Conservation (phyloP, 1,284 basidiomycete genomes). For the Ganoderma resinaceum region DNA sequence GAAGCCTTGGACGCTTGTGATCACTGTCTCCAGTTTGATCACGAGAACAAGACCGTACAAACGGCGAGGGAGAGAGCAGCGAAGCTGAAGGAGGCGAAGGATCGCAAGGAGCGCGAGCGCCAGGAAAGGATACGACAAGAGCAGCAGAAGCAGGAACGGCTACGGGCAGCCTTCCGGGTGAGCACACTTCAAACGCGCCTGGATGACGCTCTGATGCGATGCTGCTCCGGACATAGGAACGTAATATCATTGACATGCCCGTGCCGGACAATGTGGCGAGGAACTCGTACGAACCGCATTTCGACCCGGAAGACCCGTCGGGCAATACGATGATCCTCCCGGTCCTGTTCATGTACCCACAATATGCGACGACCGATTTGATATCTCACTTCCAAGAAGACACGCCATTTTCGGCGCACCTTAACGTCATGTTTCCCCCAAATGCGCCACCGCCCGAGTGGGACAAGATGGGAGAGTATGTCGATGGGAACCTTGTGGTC, state of each 20-base stretch:
- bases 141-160: slow-evolving; percentile 51
- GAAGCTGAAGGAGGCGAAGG: slow-evolving; percentile 54
- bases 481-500: slow-evolving; percentile 69
- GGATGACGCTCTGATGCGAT: slow-evolving; percentile 6
- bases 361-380: slow-evolving; percentile 88
- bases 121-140: slow-evolving; percentile 56
- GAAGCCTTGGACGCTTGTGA: slow-evolving; percentile 85
- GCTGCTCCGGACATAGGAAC: slow-evolving; percentile 53
- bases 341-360: slow-evolving; percentile 93
- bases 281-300: slow-evolving; percentile 64
- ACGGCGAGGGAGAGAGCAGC: slow-evolving; percentile 54
- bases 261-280: slow-evolving; percentile 63
- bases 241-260: slow-evolving; percentile 65
- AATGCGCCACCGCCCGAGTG: slow-evolving; percentile 70
- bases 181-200: slow-evolving; percentile 7
- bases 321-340: slow-evolving; percentile 78
- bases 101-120: slow-evolving; percentile 57
- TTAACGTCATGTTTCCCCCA: slow-evolving; percentile 85
- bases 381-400: slow-evolving; percentile 89
- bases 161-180: slow-evolving; percentile 71
- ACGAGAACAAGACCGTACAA: slow-evolving; percentile 58
- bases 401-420: slow-evolving; percentile 82
- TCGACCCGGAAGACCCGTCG: slow-evolving; percentile 68
- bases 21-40: slow-evolving; percentile 68
- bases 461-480: slow-evolving; percentile 83